Percentiles rank a stretch among this genome's conserved stretches.
phyloP scores from a whole-genome alignment of 768 basidiomycete species.

The Russula earlei region DNA sequence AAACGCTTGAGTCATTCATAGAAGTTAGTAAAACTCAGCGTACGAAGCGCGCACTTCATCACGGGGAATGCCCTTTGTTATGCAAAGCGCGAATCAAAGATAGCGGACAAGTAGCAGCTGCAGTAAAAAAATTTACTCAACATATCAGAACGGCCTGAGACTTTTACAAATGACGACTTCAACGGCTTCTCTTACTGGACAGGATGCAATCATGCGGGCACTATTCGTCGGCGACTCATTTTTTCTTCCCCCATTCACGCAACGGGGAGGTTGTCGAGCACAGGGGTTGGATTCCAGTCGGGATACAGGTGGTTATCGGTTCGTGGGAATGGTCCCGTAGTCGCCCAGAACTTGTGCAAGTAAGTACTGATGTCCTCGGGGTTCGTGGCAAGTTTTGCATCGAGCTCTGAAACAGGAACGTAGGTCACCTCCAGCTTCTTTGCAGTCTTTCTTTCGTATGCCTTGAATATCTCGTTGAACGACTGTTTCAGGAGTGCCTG shows the following conservation, averaged over 20 bases:
- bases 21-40: no score
- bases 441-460: conserved; percentile 17
- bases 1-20: no score
- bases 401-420: conserved; percentile 8
- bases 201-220: no score
- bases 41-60: no score
- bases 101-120: no score
- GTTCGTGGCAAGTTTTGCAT: conserved; percentile 12
- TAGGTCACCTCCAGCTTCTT: conserved; percentile 18
- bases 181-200: no score
- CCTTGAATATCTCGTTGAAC: conserved; percentile 19
- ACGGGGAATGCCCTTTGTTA: no score
- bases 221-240: no score
- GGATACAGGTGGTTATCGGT: conserved; percentile 19
- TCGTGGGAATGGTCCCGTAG: conserved; percentile 1
- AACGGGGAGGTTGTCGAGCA: conserved; percentile 6
- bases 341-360: conserved; percentile 13
- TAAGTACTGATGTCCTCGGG: conserved; percentile 1
- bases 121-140: no score
- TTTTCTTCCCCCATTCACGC: not conserved
- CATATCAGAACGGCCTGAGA: no score
- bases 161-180: no score
- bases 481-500: conserved; percentile 4
- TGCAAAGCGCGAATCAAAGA: no score
- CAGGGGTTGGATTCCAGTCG: conserved; percentile 20